Percentiles rank a stretch among this genome's conserved stretches.
These are phyloP conservation scores for Echria macrotheca DNA, from an alignment of 495 filamentous ascomycete genomes.

Conservation along the genomic window DNA sequence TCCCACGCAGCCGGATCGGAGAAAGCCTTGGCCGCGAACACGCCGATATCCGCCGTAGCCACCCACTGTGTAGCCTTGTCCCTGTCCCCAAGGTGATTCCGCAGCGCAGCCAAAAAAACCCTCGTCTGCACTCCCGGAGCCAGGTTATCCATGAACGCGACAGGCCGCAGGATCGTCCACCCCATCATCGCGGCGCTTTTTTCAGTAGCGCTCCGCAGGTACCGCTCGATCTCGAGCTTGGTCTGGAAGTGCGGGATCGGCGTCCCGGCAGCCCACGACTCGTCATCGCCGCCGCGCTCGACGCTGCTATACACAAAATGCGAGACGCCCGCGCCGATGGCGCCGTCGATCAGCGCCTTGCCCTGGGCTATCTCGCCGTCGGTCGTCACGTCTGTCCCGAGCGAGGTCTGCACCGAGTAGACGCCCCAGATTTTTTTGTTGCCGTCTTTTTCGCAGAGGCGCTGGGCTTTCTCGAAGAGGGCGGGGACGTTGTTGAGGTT, in stretches of 20 bases:
- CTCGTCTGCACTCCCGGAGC: slow-evolving; percentile 53
- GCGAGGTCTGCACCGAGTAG: slow-evolving; percentile 35
- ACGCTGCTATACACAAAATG: slow-evolving; percentile 67
- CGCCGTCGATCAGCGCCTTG: slow-evolving; percentile 54
- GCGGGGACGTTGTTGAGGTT: slow-evolving; percentile 48
- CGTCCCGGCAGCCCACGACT: slow-evolving; percentile 52
- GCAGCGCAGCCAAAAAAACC: slow-evolving; percentile 51
- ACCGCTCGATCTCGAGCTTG: slow-evolving; percentile 62
- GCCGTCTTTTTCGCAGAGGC: slow-evolving; percentile 15
- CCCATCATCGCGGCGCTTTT: slow-evolving; percentile 39
- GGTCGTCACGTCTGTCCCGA: slow-evolving; percentile 42
- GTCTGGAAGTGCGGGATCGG: slow-evolving; percentile 60
- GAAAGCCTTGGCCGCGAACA: slow-evolving; percentile 59
- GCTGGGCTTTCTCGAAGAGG: slow-evolving; percentile 48
- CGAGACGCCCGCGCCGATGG: slow-evolving; percentile 51
- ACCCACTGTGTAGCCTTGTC: slow-evolving; percentile 52
- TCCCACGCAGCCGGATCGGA: slow-evolving; percentile 31
- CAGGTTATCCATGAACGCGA: slow-evolving; percentile 64
- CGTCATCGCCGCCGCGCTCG: slow-evolving; percentile 58
- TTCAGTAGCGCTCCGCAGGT: slow-evolving; percentile 41
- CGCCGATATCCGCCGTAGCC: slow-evolving; percentile 55
- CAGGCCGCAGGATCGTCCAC: slow-evolving; percentile 60
- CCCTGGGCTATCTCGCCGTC: slow-evolving; percentile 59
- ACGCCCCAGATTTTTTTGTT: slow-evolving; percentile 35
- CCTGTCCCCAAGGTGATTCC: slow-evolving; percentile 32